A percentile compares a stretch with the other conserved stretches of the same genome.
These are phyloP conservation scores for Phytophthora sp. DNA, from an alignment of 352 stramenopile species.

Conservation along the genomic window DNA sequence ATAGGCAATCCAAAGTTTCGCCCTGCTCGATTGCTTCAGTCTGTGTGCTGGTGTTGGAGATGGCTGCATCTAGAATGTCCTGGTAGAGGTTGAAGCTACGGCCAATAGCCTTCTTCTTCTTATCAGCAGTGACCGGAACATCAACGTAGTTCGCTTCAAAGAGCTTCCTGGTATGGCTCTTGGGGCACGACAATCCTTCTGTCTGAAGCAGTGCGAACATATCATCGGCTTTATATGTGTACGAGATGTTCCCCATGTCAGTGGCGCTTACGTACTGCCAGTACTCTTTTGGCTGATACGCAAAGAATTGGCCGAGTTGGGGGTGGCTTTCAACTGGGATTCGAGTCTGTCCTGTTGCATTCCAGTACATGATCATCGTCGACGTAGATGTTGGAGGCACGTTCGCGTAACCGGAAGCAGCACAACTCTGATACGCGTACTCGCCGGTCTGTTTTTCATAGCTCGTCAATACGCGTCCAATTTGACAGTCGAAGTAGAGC, in stretches of 20 bases:
- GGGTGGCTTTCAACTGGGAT: conserved; percentile 52
- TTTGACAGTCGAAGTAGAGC: conserved; percentile 73
- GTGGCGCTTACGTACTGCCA: conserved; percentile 59
- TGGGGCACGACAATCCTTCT: conserved; percentile 41
- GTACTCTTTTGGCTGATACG: conserved; percentile 59
- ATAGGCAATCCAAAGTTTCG: conserved; percentile 60
- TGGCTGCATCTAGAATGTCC: conserved; percentile 27
- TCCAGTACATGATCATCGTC: conserved; percentile 63
- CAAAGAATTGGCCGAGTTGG: conserved; percentile 52
- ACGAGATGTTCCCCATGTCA: conserved; percentile 61
- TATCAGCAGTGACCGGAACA: conserved; percentile 14
- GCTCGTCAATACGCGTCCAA: conserved; percentile 55
- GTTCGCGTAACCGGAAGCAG: conserved; percentile 23
- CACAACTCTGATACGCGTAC: conserved; percentile 59
- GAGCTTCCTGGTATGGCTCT: conserved; percentile 44
- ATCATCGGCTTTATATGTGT: conserved; percentile 65
- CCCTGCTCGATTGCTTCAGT: conserved; percentile 47
- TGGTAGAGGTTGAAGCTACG: conserved; percentile 52
- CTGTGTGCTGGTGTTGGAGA: conserved; percentile 14
- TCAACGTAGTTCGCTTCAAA: conserved; percentile 16
- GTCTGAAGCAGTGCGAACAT: conserved; percentile 45
- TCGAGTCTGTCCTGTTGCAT: conserved; percentile 17
- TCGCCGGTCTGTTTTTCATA: conserved; percentile 52
- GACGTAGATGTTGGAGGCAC: conserved; percentile 32
- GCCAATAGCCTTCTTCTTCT: conserved; percentile 30